Conservation (phyloP, 306 rosid species). For the Inga oerstediana region DNA sequence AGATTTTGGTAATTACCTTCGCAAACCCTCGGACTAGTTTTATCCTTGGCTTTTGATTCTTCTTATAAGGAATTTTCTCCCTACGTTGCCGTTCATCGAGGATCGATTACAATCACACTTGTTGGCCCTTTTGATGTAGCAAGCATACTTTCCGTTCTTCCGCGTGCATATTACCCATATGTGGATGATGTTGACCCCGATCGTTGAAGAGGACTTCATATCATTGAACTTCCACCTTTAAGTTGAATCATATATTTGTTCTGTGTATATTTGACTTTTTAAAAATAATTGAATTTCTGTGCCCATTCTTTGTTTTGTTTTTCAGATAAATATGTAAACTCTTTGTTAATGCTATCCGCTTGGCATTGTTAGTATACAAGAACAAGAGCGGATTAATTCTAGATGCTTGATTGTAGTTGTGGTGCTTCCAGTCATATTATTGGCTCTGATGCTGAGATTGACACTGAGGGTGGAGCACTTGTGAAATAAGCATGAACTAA, state of each 20-base stretch:
- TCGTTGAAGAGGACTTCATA: not conserved
- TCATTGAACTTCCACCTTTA: not conserved
- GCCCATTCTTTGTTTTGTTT: not conserved
- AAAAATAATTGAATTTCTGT: not conserved
- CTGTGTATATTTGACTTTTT: not conserved
- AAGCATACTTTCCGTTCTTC: not conserved
- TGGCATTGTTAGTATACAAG: not conserved
- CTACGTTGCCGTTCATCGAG: not conserved
- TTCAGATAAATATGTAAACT: not conserved
- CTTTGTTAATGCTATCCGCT: not conserved
- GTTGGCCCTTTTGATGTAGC: not conserved
- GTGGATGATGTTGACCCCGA: not conserved
- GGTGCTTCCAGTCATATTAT: not conserved
- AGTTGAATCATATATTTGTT: not conserved
- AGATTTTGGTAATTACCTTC: constrained; percentile 60
- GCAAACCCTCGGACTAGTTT: not conserved
- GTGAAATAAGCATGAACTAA: not conserved
- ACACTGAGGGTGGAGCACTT: not conserved
- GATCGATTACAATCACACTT: not conserved
- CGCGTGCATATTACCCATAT: not conserved
- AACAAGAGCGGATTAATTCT: not conserved
- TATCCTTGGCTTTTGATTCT: not conserved
- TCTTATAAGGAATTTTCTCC: not conserved
- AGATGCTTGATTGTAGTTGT: not conserved
- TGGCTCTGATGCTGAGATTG: constrained; percentile 8